A percentile compares a stretch with the other conserved stretches of the same genome.
These are phyloP conservation scores for Pyrrhoderma lamaoense DNA, from an alignment of 1,284 basidiomycete species.

Conservation along the genomic window DNA sequence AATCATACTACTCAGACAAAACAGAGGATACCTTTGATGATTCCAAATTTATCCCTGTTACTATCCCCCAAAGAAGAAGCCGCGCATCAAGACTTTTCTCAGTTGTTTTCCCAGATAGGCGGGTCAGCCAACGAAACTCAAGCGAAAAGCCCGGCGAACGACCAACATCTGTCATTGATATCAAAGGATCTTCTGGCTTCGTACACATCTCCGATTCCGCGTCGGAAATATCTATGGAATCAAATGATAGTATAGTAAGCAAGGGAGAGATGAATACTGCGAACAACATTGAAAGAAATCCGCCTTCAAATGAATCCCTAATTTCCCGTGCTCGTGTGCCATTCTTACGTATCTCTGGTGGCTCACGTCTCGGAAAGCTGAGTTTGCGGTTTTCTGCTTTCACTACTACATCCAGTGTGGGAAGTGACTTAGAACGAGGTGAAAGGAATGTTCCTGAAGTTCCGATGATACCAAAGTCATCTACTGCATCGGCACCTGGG, in stretches of 20 bases:
- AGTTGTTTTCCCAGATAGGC: conserved; percentile 14
- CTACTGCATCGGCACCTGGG: neutral
- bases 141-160: neutral
- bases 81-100: conserved; percentile 2
- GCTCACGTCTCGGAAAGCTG: conserved; percentile 2
- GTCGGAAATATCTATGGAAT: too few species aligned
- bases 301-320: neutral
- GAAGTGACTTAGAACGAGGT: conserved; percentile 5
- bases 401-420: conserved; percentile 8
- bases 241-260: neutral
- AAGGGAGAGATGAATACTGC: neutral
- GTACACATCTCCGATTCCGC: too few species aligned
- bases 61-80: neutral
- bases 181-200: too few species aligned
- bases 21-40: conserved; percentile 13
- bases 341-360: conserved; percentile 4
- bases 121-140: neutral
- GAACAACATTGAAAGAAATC: neutral
- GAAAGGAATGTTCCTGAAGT: neutral
- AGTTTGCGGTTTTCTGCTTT: conserved; percentile 7
- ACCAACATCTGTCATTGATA: too few species aligned
- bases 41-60: conserved; percentile 13
- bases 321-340: neutral
- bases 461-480: neutral
- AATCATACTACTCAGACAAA: conserved; percentile 1